Base-by-base conservation (phyloP, 2,329 filamentous ascomycete species). In the Cercospora sp. region DNA sequence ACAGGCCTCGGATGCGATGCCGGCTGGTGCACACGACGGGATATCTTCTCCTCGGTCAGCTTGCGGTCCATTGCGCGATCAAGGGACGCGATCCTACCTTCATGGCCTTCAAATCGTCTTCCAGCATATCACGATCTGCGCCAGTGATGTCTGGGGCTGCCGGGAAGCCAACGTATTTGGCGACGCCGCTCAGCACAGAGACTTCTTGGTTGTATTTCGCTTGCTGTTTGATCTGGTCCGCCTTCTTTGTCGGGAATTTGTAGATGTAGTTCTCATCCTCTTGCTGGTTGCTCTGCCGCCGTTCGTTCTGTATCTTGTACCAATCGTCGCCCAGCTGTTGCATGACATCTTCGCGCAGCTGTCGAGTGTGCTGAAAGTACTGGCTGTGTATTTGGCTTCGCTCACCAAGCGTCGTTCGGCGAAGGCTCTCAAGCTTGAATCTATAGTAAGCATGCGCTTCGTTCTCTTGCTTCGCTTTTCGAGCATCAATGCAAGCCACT, bases 131-230 rank as follows among this genome's bases (percentile, higher is more conserved):
- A 23, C 86, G 80, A 42, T 90, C 89, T 28, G 92, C 91, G 51
- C 91, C 87, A 67, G 85, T 85, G 80, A 99, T 90, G 36, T 91
- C 86, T 20, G 95, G 95, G n/a, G 94, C 95, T 33, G 94, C 94
- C 39, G 95, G 95, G 80, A 99, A 99, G 26, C 95, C 95, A 75
- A 96, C 90, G 78, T 97, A 94, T 81, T 97, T 98, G 39, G 94
- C 94, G 62, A 98, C 86, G 42, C 94, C 94, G 5, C 94, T 90
- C 66, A 99, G 83, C 30, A 97, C 88, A 0, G 94, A 96, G 4
- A 99, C 94, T 78, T 99, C 95, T 72, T 91, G 91, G 78, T 97
- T 98, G 82, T 98, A 98, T 58, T 94, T 91, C 60, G 93, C 87
- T 73, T 96, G 94, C 70, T 97, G 91, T 69, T 88, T 86, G 68